Conservation (phyloP, 805 yeast genomes). For the Pichia gijzeniarum region DNA sequence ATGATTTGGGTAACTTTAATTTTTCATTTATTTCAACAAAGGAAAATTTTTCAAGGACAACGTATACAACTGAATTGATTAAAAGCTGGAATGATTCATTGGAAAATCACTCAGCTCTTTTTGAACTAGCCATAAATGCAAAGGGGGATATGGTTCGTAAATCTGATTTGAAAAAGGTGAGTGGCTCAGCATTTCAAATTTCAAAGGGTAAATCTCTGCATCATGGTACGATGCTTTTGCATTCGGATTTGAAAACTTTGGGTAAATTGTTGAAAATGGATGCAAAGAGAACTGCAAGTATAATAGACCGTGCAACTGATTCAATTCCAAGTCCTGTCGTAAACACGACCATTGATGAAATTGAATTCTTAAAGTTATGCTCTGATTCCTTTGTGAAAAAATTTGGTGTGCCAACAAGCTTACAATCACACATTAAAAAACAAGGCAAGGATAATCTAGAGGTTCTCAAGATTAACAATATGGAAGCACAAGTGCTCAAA, state of each 20-base stretch:
- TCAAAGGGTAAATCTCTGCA: slow-evolving; percentile 80
- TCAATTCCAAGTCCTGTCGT: slow-evolving; percentile 79
- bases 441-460: slow-evolving; percentile 14
- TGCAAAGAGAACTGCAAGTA: slow-evolving; percentile 13
- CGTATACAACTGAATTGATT: slow-evolving; percentile 35
- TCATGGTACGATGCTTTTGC: slow-evolving; percentile 90
- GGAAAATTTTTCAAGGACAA: slow-evolving; percentile 50
- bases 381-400: slow-evolving; percentile 33
- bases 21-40: slow-evolving; percentile 71
- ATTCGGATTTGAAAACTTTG: slow-evolving; percentile 55
- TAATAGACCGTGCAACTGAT: slow-evolving; percentile 39
- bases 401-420: slow-evolving; percentile 25
- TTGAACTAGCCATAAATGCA: slow-evolving; percentile 46
- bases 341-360: slow-evolving; percentile 46
- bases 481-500: slow-evolving; percentile 19
- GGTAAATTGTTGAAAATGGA: slow-evolving; percentile 45
- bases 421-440: slow-evolving; percentile 1
- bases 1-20: too few relatives aligned
- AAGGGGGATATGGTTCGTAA: slow-evolving; percentile 73
- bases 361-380: slow-evolving; percentile 42
- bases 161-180: slow-evolving; percentile 49
- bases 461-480: slow-evolving; percentile 6
- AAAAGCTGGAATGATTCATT: slow-evolving; percentile 16
- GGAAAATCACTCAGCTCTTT: too few relatives aligned
- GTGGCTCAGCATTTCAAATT: slow-evolving; percentile 91